Evolutionary conservation across 768 basidiomycete genomes (phyloP), one percentile per base, ranked within the genome.

Genomic region (Kwoniella europaea): DNA sequence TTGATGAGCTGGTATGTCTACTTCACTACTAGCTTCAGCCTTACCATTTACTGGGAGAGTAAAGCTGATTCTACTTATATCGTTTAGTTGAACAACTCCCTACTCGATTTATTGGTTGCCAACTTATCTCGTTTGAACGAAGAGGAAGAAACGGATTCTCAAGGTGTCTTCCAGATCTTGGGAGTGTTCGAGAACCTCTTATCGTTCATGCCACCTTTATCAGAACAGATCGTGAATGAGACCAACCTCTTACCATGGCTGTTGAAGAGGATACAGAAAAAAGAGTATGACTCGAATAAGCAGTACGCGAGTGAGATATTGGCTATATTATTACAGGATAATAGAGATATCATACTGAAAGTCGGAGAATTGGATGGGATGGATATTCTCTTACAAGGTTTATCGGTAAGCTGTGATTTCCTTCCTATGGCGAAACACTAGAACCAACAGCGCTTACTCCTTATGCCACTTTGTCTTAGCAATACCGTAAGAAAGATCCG

Each of bases 111-210:
- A 2, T 87, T 98, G 7, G 93, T 95, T 3, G 90, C 93, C 74
- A 98, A 98, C 80, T 85, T 98, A 22, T 84, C 87, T 55, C 90
- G 97, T 29, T 84, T 99, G n/a, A 92, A 95, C 76, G 95, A 98
- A 82, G 83, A 84, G 20, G 95, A 98, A 82, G 95, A 98, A 78
- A 88, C 92, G 0, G 97, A 98, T 80, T 86, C 89, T 59, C 92
- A 93, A 80, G 97, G 97, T 7, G 88, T 97, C 55, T 98, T 93
- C 85, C 93, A 97, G 79, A 89, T 96, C 42, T 85, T 98, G n/a
- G 93, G 92, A 42, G 90, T 95, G 60, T 94, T 98, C 79, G 97
- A 99, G 83, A 98, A 98, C 82, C 84, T 94, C 20, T 84, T 98
- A 20, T 91, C 91, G 12, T 91, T 97, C 82, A 90, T 91, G 73